Base-by-base conservation (phyloP, 2,329 filamentous ascomycete species). In the Aspergillus fumigatiaffinis region DNA sequence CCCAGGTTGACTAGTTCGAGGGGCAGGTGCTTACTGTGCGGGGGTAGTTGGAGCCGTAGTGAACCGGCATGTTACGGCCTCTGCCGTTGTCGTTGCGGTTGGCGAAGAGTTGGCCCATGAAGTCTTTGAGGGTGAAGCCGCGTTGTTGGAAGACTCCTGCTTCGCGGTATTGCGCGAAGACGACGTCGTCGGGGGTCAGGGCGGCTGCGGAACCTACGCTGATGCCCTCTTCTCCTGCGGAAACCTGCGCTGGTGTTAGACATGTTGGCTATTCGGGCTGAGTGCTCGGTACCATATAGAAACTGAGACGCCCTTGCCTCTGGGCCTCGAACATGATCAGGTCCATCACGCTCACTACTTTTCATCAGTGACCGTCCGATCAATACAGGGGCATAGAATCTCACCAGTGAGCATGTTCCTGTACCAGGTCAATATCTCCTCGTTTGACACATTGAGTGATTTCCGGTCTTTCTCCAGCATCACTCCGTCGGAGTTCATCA, bases 301-400 rank as follows among this genome's bases (percentile, higher is more conserved):
- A 99, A 73, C 88, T 92, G 55, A 96, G 77, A 21, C 91, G 86
- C n/a, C 92, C 92, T 76, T 99, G 94, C 49, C 94, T 83, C 76
- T 99, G 94, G 0, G 94, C 92, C 69, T 99, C 94, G 70, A 96
- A 97, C 92, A 97, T 97, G 72, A 97, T 90, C 55, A 96, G 75
- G 71, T 99, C 94, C 91, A 99, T 94, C 64, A 97, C 89, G 55
- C 89, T 86, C 55, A 88, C 84, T 81, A 60, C 21, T 51, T 25
- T 26, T n/a, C 3, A 51, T 70, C 52, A 68, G 63, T 51, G 25
- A 35, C 23, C 3, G n/a, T 25, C 44, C 49, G 12, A 38, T 14
- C 2, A 23, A 23, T 44, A 8, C 4, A 8, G 50, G 20, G 8
- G 7, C 3, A 23, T 3, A 4, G 38, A 4, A 54, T 67, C 75